Evolutionary conservation across 2,329 filamentous ascomycete genomes (phyloP).

Genomic region (Truncatella angustata): DNA sequence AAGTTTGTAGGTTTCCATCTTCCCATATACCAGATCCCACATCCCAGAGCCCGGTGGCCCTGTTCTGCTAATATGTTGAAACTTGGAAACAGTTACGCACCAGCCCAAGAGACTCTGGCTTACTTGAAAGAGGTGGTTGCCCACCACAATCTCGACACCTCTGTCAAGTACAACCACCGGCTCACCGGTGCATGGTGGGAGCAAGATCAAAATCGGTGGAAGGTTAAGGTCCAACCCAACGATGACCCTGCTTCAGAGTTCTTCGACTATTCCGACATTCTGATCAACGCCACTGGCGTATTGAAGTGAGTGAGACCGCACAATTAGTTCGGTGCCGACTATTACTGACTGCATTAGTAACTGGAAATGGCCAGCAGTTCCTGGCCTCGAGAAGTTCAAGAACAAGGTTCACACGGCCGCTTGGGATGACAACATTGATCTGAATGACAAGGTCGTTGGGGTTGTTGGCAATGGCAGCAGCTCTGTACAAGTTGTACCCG

Average conservation of each 20-base stretch:
- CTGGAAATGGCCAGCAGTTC: conserved; percentile 14
- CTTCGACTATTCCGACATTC: background rate
- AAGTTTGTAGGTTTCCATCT: background rate
- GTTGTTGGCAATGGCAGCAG: conserved; percentile 1
- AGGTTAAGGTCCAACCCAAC: background rate
- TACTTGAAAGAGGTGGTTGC: conserved; percentile 1
- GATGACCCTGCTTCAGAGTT: background rate
- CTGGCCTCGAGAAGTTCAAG: conserved; percentile 16
- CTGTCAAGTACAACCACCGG: background rate
- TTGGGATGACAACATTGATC: conserved; percentile 6
- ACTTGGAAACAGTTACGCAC: background rate
- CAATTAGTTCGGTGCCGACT: too few relatives aligned
- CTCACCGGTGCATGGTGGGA: background rate
- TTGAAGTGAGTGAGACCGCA: too few relatives aligned
- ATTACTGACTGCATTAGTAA: too few relatives aligned
- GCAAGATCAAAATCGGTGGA: conserved; percentile 2
- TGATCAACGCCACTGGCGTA: conserved; percentile 1
- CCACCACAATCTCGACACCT: background rate
- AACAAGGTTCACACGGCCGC: background rate
- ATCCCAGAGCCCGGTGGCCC: too few relatives aligned
- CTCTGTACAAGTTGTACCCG: conserved; percentile 3
- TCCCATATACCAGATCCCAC: background rate
- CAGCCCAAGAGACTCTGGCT: background rate
- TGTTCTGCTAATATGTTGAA: background rate
- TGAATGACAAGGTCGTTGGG: background rate